Percentiles rank a stretch among this genome's conserved stretches.
Conservation (phyloP, 1,284 basidiomycete genomes). For the Mycena sp. region DNA sequence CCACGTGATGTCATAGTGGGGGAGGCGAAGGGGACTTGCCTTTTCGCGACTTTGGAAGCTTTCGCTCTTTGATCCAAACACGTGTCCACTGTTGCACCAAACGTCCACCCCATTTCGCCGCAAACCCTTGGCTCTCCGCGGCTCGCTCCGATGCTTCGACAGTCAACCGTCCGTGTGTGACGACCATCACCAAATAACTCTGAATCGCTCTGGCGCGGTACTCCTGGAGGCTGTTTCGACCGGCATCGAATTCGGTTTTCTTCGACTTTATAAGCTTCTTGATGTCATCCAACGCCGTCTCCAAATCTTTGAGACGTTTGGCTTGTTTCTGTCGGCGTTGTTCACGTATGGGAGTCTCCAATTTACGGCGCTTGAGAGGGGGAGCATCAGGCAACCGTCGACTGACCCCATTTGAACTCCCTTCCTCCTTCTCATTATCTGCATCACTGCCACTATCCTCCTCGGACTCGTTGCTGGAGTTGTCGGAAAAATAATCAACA, state of each 20-base stretch:
- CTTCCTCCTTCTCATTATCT: background rate
- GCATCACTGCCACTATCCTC: constrained; percentile 1
- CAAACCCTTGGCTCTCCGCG: constrained; percentile 37
- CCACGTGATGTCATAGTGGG: too few species aligned
- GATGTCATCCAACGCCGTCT: constrained; percentile 12
- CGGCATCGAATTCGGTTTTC: constrained; percentile 28
- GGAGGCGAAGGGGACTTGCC: too few species aligned
- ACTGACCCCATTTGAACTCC: background rate
- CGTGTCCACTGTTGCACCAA: constrained; percentile 34
- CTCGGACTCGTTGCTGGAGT: constrained; percentile 18
- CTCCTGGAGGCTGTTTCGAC: constrained; percentile 34
- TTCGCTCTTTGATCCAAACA: constrained; percentile 31
- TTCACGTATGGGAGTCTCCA: constrained; percentile 27
- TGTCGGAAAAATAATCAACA: constrained; percentile 5
- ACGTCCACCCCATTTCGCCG: constrained; percentile 35
- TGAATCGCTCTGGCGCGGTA: constrained; percentile 30
- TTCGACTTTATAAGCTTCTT: constrained; percentile 32
- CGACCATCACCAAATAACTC: constrained; percentile 27
- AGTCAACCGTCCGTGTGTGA: constrained; percentile 18
- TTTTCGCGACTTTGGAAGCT: too few species aligned
- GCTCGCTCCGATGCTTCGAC: constrained; percentile 34
- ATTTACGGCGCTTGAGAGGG: constrained; percentile 24
- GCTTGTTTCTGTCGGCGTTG: background rate
- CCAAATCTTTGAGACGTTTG: background rate
- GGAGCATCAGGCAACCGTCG: background rate